Evolutionary conservation across 345 rosid genomes (phyloP).

Genomic region (Stellera chamaejasme): DNA sequence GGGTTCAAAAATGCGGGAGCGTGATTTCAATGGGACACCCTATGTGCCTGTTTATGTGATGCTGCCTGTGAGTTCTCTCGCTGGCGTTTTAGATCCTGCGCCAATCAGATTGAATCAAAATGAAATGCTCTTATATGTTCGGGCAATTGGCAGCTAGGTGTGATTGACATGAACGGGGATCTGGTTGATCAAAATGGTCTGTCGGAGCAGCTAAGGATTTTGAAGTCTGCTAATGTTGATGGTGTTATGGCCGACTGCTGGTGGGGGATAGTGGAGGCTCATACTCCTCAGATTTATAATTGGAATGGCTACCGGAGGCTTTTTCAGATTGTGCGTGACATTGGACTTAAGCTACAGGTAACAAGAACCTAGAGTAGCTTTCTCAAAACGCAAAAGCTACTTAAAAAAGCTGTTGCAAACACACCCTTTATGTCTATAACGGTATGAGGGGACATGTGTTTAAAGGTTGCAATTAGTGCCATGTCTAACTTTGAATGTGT

Average conservation of each 20-base stretch:
- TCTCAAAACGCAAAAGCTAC: no score
- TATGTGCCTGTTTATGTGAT: conserved; percentile 88
- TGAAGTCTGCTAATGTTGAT: conserved; percentile 73
- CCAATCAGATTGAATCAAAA: not conserved
- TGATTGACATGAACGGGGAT: conserved; percentile 62
- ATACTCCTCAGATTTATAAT: conserved; percentile 61
- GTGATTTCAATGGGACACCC: conserved; percentile 74
- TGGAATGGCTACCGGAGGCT: conserved; percentile 88
- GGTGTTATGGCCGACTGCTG: conserved; percentile 92
- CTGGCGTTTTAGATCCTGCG: not conserved
- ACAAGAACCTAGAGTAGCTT: no score
- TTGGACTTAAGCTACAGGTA: conserved; percentile 82
- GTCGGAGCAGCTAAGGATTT: conserved; percentile 44
- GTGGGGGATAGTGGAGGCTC: conserved; percentile 96
- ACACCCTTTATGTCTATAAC: conserved; percentile 6
- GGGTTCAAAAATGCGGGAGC: conserved; percentile 35
- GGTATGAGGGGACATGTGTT: no score
- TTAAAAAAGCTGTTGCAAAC: no score
- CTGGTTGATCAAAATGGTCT: conserved; percentile 67
- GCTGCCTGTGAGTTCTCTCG: conserved; percentile 59
- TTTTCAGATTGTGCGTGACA: conserved; percentile 66
- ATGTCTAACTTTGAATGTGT: not conserved
- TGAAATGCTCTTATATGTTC: no score
- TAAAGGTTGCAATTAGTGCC: no score
- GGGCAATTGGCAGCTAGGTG: conserved; percentile 42